Evolutionary conservation across 2,329 filamentous ascomycete species (phyloP).

Genomic region (Claviceps africana): DNA sequence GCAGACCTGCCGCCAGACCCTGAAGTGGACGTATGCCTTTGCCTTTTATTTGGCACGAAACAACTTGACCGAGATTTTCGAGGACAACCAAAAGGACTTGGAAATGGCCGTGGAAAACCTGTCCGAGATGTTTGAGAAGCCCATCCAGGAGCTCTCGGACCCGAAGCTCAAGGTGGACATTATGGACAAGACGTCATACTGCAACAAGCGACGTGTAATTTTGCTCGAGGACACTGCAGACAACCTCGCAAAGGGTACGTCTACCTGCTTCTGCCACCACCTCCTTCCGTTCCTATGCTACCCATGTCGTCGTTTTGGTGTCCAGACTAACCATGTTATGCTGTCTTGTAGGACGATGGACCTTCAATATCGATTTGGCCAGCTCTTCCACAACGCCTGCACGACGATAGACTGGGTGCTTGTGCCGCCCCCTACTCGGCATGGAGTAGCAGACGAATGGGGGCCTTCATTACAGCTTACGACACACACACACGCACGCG

Average conservation of each 20-base stretch:
- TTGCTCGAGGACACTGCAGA: constrained; percentile 85
- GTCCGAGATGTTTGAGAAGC: constrained; percentile 99
- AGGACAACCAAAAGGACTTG: constrained; percentile 95
- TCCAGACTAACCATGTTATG: neutral
- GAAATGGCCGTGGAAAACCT: constrained; percentile 94
- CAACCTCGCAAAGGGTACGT: constrained; percentile 68
- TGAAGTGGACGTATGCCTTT: constrained; percentile 99
- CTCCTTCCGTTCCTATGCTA: too few relatives aligned
- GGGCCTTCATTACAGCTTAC: neutral
- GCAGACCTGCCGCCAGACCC: constrained; percentile 91
- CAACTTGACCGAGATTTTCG: constrained; percentile 93
- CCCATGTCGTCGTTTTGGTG: too few relatives aligned
- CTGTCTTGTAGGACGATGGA: constrained; percentile 27
- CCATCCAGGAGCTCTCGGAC: constrained; percentile 68
- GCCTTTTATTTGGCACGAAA: constrained; percentile 94
- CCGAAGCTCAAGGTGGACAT: constrained; percentile 95
- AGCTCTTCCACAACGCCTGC: neutral
- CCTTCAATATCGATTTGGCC: constrained; percentile 17
- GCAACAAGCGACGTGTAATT: constrained; percentile 82
- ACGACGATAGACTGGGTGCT: constrained; percentile 3
- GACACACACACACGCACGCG: too few relatives aligned
- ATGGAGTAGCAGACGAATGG: neutral
- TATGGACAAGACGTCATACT: constrained; percentile 96
- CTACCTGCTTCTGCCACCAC: too few relatives aligned
- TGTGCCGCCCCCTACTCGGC: neutral